Percentiles rank a stretch among this genome's conserved stretches.
Conservation (phyloP, 2,329 filamentous ascomycete species). For the Penicillium crustosum region DNA sequence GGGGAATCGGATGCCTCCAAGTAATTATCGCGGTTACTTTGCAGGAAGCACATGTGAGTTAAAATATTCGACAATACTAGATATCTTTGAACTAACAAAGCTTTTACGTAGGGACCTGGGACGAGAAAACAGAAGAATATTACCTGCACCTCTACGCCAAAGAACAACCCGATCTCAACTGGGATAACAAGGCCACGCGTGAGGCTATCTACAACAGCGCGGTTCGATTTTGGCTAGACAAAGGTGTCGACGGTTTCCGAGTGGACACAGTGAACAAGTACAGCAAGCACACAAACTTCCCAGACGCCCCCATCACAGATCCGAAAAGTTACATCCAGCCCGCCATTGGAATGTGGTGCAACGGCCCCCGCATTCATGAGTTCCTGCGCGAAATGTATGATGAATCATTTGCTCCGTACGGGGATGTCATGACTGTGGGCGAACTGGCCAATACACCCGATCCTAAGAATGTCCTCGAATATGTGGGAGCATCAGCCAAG, state of each 20-base stretch:
- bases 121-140: conserved; percentile 66
- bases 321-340: conserved; percentile 51
- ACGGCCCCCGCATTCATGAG: conserved; percentile 68
- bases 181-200: conserved; percentile 66
- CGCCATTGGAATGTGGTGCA: conserved; percentile 60
- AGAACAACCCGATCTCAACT: conserved; percentile 76
- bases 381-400: conserved; percentile 67
- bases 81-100: not conserved
- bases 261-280: conserved; percentile 68
- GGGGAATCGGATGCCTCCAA: conserved; percentile 64
- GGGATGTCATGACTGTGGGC: conserved; percentile 68
- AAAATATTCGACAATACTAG: too few species aligned
- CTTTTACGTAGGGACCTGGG: conserved; percentile 53
- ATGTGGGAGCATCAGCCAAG: conserved; percentile 58
- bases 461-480: conserved; percentile 56
- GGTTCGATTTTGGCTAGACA: conserved; percentile 72
- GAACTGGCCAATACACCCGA: conserved; percentile 66
- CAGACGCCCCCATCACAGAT: conserved; percentile 58
- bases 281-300: conserved; percentile 49
- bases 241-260: conserved; percentile 69
- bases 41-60: conserved; percentile 56
- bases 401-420: conserved; percentile 52
- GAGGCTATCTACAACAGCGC: conserved; percentile 65
- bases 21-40: conserved; percentile 68
- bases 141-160: conserved; percentile 71